Conservation (phyloP, 306 rosid species). For the Lathyrus oleraceus region DNA sequence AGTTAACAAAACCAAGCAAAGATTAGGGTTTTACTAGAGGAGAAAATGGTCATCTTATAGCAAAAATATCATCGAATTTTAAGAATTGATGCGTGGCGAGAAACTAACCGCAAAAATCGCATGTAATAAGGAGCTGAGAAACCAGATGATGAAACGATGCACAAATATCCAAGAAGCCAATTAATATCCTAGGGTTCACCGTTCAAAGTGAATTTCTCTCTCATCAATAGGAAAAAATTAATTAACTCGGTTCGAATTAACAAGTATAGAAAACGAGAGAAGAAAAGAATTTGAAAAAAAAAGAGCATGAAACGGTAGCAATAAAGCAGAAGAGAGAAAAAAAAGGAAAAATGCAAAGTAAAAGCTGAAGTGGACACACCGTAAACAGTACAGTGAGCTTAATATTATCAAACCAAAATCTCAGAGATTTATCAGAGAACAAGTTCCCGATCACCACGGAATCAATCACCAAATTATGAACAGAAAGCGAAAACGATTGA, state of each 20-base stretch:
- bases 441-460: constrained; percentile 41
- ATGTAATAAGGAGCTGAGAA: constrained; percentile 19
- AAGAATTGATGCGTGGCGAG: constrained; percentile 20
- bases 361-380: constrained; percentile 65
- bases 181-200: constrained; percentile 53
- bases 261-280: constrained; percentile 31
- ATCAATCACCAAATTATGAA: constrained; percentile 32
- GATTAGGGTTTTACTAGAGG: constrained; percentile 60
- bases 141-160: constrained; percentile 25
- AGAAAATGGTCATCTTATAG: constrained; percentile 23
- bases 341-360: constrained; percentile 37
- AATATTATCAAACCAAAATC: constrained; percentile 41
- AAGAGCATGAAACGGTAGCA: constrained; percentile 39
- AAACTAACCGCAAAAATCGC: constrained; percentile 32
- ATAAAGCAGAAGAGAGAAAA: constrained; percentile 46
- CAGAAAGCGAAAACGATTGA: constrained; percentile 16
- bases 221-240: constrained; percentile 23
- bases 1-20: constrained; percentile 28
- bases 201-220: constrained; percentile 36
- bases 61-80: constrained; percentile 26
- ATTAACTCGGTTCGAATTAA: constrained; percentile 29
- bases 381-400: constrained; percentile 60
- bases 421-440: constrained; percentile 25
- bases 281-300: not conserved
- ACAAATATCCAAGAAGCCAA: constrained; percentile 19